Evolutionary conservation across 257 asterid genomes (phyloP), one percentile per base, ranked within the genome.

Genomic region (Coffea eugenioides): DNA sequence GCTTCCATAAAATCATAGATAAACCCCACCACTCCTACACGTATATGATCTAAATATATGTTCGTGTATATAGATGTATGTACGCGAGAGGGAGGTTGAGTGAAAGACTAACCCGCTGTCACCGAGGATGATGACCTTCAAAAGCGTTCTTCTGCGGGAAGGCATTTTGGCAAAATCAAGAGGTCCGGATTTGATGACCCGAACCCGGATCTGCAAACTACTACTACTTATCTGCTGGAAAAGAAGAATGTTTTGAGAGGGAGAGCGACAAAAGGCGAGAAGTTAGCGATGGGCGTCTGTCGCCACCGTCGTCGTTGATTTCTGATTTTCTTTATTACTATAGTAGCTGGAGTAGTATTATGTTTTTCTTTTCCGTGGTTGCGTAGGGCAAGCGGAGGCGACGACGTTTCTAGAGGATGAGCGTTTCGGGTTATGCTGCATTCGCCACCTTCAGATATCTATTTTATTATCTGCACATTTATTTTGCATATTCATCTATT

Each of bases 61-160:
- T 62, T 9, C 3, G 56, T 13, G 73, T 48, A 70, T 21, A 8
- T 80, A 31, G 16, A 49, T 23, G 39, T 21, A 51, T 12, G 46
- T 8, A 23, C 18, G 18, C 70, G 15, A 13, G 15, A 13, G 18
- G 3, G 15, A 4, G 15, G 25, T 18, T 57, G 61, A 54, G 6
- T 0, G 6, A 14, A 2, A 61, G 52, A 87, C 89, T 84, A 23
- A 92, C 99, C 99, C 99, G 87, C 99, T 95, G 82, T 95, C 99
- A 71, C 99, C 99, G 89, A 95, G 99, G 85, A 95, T 95, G 94
- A 95, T 95, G 82, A 95, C 99, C 92, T 95, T 95, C 90, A 95
- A 94, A 81, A 95, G 98, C 52, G 97, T 93, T 86, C 99, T 90
- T 86, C 99, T 87, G 70, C 99, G 97, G 20, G 97, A 93, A 77